These are phyloP conservation scores for Debaryomyces singareniensis DNA, from an alignment of 1,139 yeast genomes.

Conservation along the genomic window DNA sequence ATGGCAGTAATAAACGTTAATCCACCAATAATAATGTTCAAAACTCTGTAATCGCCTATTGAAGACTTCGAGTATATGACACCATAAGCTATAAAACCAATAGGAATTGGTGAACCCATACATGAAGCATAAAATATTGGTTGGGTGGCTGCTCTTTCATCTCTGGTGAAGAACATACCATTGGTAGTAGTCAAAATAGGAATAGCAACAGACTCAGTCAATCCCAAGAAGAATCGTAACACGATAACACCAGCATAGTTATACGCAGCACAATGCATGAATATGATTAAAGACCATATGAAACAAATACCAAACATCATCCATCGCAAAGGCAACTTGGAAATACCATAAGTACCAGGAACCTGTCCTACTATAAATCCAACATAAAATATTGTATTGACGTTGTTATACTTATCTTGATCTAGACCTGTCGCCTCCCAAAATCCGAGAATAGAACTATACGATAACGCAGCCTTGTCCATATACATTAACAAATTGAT, in stretches of 20 bases:
- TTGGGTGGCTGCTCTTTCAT: constrained; percentile 33
- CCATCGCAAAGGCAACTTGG: no score
- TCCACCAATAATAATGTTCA: constrained; percentile 39
- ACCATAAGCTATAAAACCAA: constrained; percentile 42
- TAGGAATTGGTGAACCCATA: constrained; percentile 36
- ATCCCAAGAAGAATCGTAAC: constrained; percentile 39
- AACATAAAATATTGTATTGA: constrained; percentile 31
- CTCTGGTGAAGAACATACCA: constrained; percentile 37
- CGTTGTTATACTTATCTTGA: constrained; percentile 26
- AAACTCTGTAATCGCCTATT: constrained; percentile 17
- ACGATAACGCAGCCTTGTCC: constrained; percentile 41
- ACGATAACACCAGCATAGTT: constrained; percentile 35
- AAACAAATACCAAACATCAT: constrained; percentile 21
- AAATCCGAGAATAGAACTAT: constrained; percentile 34
- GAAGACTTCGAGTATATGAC: constrained; percentile 18
- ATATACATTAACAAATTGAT: constrained; percentile 29
- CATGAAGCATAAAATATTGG: constrained; percentile 43
- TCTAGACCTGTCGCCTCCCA: constrained; percentile 32
- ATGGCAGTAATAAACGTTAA: constrained; percentile 27
- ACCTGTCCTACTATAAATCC: constrained; percentile 34
- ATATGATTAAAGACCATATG: constrained; percentile 33
- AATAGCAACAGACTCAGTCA: constrained; percentile 36
- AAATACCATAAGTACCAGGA: constrained; percentile 27
- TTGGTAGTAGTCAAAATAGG: constrained; percentile 34
- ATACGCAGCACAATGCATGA: constrained; percentile 31